phyloP scores from a whole-genome alignment of 129 eudicot species.

The carrot (Daucus carota) region DH1_v3.0 NC_030385.2:45963501-45964000 shows the following conservation, averaged over 20 bases:
- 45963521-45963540: neutral
- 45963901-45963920: conserved; percentile 20
- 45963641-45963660: conserved; percentile 46
- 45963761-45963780: conserved; percentile 32
- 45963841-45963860: conserved; percentile 17
- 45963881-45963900: conserved; percentile 9
- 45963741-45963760: conserved; percentile 27
- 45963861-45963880: neutral
- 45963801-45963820: conserved; percentile 26
- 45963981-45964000: conserved; percentile 29
- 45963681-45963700: conserved; percentile 92
- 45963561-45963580: neutral
- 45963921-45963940: conserved; percentile 21
- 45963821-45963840: conserved; percentile 22
- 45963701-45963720: conserved; percentile 61
- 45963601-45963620: neutral
- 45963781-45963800: conserved; percentile 18
- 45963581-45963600: neutral
- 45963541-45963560: neutral
- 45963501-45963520: neutral
- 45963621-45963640: neutral
- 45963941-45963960: conserved; percentile 36
- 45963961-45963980: conserved; percentile 31
- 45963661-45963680: conserved; percentile 93
- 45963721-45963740: conserved; percentile 31